A percentile compares a stretch with the other conserved stretches of the same genome.
phyloP scores from a whole-genome alignment of 1,284 basidiomycete species.

The Coniferiporia weirii region DNA sequence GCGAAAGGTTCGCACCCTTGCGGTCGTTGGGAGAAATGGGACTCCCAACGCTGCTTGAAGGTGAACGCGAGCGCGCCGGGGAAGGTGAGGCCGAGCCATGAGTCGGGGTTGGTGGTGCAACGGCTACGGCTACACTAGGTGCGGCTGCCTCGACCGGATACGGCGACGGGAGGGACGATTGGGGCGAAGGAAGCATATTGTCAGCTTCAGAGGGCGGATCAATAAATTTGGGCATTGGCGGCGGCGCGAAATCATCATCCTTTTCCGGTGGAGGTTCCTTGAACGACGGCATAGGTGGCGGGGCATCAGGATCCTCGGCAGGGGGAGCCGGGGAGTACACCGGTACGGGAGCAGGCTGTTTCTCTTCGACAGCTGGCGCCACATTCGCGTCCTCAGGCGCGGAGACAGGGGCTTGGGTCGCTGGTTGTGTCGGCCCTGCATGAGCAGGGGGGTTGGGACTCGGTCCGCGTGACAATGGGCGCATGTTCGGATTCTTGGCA shows the following conservation, averaged over 20 bases:
- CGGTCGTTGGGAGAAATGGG: constrained; percentile 15
- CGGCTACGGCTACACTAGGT: constrained; percentile 29
- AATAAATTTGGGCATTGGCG: constrained; percentile 36
- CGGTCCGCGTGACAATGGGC: constrained; percentile 10
- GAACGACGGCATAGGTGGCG: constrained; percentile 26
- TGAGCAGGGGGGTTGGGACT: too few relatives aligned
- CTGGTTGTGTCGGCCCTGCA: too few relatives aligned
- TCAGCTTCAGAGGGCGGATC: constrained; percentile 37
- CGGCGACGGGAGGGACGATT: constrained; percentile 26
- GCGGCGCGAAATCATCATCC: constrained; percentile 18
- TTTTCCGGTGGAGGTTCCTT: constrained; percentile 25
- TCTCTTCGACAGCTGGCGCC: constrained; percentile 9
- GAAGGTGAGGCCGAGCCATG: constrained; percentile 30
- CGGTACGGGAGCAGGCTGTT: constrained; percentile 21
- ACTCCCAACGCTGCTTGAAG: constrained; percentile 23
- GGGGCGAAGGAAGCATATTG: constrained; percentile 19
- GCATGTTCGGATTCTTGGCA: constrained; percentile 48
- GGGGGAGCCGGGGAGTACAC: constrained; percentile 19
- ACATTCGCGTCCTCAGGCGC: constrained; percentile 12
- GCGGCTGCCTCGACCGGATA: constrained; percentile 28
- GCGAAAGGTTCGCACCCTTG: constrained; percentile 31
- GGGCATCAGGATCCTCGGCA: constrained; percentile 16
- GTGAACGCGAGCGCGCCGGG: constrained; percentile 43
- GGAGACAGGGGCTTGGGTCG: too few relatives aligned
- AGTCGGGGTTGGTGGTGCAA: constrained; percentile 42